Base-by-base conservation (phyloP, 2,329 filamentous ascomycete species). In the Keithomyces neogunnii region DNA sequence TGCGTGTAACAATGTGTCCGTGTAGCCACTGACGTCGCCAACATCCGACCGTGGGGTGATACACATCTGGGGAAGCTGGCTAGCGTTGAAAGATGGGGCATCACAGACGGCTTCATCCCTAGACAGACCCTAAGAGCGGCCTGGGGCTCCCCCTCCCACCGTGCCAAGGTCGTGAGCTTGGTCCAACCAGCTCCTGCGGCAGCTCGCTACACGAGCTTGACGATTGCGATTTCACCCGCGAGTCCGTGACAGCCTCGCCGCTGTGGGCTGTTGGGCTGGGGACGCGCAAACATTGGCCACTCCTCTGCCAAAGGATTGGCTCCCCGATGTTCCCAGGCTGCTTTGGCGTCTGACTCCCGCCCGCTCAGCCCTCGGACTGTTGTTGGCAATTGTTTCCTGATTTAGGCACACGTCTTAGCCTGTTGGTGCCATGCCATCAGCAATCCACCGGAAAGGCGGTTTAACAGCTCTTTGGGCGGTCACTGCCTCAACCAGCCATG, bases 41-140 rank as follows among this genome's bases (percentile, higher is more conserved):
- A 48, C 47, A 48, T 36, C 47, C 38, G 47, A 40, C 33, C 29
- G 19, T 48, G 38, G 32, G 48, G 48, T 45, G 48, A 38, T 49
- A 33, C 32, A 32, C 35, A 9, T 49, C 43, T 28, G 31, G 30
- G 48, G 31, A 39, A 45, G 44, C 30, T 36, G 44, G 44, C 40
- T 44, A 19, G 19, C 36, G 38, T 40, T 40, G 13, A 19, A 11
- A 19, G 19, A 19, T 19, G 19, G 19, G 19, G 19, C 19, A 19
- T 19, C 19, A 19, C 19, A 19, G 19, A 19, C 19, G 19, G 19
- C 19, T 19, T 19, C 19, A 19, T 19, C 19, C 19, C 19, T 19
- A 19, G 19, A 19, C 36, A 13, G 5, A 38, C 19, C 19, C 19
- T 19, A 19, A 19, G 19, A 19, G 19, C 19, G 19, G 19, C 19